phyloP scores from a whole-genome alignment of 1,139 yeast genomes.

The Magnusiomyces sp. region DNA sequence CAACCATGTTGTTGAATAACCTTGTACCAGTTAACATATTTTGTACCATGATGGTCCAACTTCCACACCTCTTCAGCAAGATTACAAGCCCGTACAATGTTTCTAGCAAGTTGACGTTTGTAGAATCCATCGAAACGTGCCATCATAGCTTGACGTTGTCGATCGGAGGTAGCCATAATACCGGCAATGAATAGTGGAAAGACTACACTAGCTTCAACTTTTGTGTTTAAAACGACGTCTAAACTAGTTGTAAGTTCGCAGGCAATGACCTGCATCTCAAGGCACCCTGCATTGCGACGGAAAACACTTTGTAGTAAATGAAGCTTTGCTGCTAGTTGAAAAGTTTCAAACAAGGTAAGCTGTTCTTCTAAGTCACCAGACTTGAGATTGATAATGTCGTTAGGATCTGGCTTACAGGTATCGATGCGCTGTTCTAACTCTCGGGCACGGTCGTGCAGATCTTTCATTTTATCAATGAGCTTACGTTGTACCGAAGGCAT shows the following conservation, averaged over 20 bases:
- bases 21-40: slow-evolving; percentile 57
- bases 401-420: slow-evolving; percentile 45
- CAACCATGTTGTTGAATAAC: slow-evolving; percentile 60
- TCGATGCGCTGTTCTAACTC: slow-evolving; percentile 45
- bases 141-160: slow-evolving; percentile 41
- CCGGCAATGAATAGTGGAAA: slow-evolving; percentile 77
- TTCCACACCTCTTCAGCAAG: slow-evolving; percentile 55
- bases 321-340: slow-evolving; percentile 60
- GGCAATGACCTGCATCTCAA: slow-evolving; percentile 55
- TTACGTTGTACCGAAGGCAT: neutral
- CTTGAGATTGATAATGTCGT: slow-evolving; percentile 41
- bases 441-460: slow-evolving; percentile 31
- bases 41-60: slow-evolving; percentile 39
- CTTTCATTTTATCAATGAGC: neutral
- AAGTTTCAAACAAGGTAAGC: slow-evolving; percentile 60
- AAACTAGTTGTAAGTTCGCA: slow-evolving; percentile 49
- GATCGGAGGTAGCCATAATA: slow-evolving; percentile 47
- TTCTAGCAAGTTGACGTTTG: slow-evolving; percentile 58
- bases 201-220: slow-evolving; percentile 62
- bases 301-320: slow-evolving; percentile 59
- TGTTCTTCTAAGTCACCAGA: slow-evolving; percentile 53
- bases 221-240: slow-evolving; percentile 55
- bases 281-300: slow-evolving; percentile 51
- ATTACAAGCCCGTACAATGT: slow-evolving; percentile 50
- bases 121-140: slow-evolving; percentile 48